These are phyloP conservation scores for Pachyrhizus erosus DNA, from an alignment of 306 rosid species.

Conservation along the genomic window DNA sequence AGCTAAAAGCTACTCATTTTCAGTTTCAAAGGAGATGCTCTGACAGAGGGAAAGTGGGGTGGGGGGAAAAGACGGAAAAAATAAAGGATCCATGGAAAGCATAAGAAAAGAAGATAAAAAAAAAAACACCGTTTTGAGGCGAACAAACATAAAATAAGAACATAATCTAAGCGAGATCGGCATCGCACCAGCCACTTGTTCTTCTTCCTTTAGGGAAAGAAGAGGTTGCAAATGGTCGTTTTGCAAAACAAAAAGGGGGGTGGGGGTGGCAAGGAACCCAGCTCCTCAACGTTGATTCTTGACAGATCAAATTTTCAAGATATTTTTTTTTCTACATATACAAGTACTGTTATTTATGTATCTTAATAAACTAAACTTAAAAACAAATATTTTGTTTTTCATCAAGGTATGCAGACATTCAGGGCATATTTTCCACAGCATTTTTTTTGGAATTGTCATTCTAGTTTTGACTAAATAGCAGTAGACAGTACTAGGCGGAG, in stretches of 20 bases:
- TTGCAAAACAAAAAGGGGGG: no score
- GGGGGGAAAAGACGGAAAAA: no score
- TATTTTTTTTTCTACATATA: no score
- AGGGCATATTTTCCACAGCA: constrained; percentile 20
- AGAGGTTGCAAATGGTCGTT: no score
- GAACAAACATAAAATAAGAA: no score
- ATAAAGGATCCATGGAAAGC: neutral
- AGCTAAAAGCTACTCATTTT: neutral
- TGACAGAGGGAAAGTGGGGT: neutral
- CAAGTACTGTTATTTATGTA: neutral
- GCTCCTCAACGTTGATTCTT: no score
- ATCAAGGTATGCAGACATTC: no score
- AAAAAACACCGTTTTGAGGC: constrained; percentile 15
- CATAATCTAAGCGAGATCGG: constrained; percentile 53
- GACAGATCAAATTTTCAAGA: constrained; percentile 35
- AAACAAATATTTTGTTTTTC: no score
- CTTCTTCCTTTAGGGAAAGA: constrained; percentile 26
- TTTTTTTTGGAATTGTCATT: neutral
- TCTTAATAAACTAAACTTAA: neutral
- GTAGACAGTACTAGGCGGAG: neutral
- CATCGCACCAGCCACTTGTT: no score
- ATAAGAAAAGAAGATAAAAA: constrained; percentile 4
- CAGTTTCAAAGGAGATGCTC: neutral
- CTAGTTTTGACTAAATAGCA: neutral
- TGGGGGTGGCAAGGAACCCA: no score